phyloP scores from a whole-genome alignment of 2,329 filamentous ascomycete genomes.

The Penicillium sp. region DNA sequence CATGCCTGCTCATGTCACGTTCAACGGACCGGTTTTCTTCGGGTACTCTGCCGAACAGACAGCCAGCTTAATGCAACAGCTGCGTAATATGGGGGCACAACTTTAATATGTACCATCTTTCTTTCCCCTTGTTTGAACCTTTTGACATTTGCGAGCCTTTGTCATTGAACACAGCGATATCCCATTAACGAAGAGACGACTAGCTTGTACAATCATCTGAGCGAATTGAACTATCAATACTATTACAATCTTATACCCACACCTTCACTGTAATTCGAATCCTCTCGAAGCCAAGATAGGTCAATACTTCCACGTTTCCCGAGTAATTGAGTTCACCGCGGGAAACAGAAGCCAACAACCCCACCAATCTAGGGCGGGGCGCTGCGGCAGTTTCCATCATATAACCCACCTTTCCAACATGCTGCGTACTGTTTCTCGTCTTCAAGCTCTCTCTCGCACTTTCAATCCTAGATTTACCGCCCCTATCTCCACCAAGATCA shows the following conservation, averaged over 20 bases:
- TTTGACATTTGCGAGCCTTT: neutral
- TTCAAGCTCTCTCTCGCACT: conserved; percentile 19
- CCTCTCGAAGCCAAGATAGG: neutral
- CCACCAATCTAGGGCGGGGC: conserved; percentile 14
- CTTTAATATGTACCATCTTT: conserved; percentile 2
- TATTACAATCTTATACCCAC: neutral
- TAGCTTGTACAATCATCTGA: neutral
- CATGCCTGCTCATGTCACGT: conserved; percentile 68
- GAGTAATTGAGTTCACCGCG: neutral
- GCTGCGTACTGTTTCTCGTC: conserved; percentile 25
- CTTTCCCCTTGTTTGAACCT: neutral
- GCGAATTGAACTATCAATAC: neutral
- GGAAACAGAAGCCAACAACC: conserved; percentile 14
- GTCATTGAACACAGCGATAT: conserved; percentile 6
- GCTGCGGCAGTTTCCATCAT: conserved; percentile 11
- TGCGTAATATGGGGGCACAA: conserved; percentile 22
- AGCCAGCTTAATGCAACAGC: conserved; percentile 69
- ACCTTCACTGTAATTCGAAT: neutral
- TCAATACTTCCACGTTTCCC: conserved; percentile 6
- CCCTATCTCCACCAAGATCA: conserved; percentile 4
- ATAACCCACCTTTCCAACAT: conserved; percentile 18
- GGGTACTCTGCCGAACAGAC: conserved; percentile 85
- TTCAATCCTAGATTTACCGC: conserved; percentile 9
- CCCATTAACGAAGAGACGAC: conserved; percentile 19
- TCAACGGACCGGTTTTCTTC: conserved; percentile 91